Evolutionary conservation across 192 early-diverging fungal genomes (phyloP), one percentile per base, ranked within the genome.

Genomic region (Rhizoclosmatium globosum): DNA sequence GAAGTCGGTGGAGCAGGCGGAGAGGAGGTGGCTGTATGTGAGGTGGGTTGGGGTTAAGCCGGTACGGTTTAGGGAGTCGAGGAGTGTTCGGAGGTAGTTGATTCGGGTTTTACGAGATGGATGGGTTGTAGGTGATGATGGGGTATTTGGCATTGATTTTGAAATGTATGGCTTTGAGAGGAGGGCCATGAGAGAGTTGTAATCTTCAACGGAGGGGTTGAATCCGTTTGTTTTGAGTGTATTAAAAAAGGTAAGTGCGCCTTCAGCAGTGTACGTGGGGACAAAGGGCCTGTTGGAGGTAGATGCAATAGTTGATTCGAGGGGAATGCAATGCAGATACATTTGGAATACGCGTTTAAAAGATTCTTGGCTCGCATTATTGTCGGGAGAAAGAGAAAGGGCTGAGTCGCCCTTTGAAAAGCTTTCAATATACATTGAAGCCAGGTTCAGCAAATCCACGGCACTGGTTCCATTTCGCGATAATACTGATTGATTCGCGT

Each of bases 131-230:
- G 13, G 43, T 15, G 45, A 21, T 39, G 42, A 38, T 31, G 31
- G 31, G 31, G 31, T 31, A 31, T 31, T 31, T 31, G 31, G 31
- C 31, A 31, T 31, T 31, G 31, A 31, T 31, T 31, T 31, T 31
- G 42, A 38, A 42, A 43, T 62, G 42, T 61, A 7, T n/a, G 11
- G 56, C 38, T 62, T 23, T n/a, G 58, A 41, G 46, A 74, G 72
- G 19, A 59, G 72, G 21, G 17, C n/a, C n/a, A 74, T n/a, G n/a
- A 74, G 31, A 11, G 72, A 23, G 58, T 74, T 50, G 46, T 62
- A 74, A 15, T 64, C 72, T 4, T 7, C 23, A 11, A 62, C 4
- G 13, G 6, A 13, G 7, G 72, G 72, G 4, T 15, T 42, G 45
- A 42, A 74, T 74, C 72, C 72, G 31, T 60, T 44, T 41, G n/a